Evolutionary conservation across 2,329 filamentous ascomycete genomes (phyloP), one percentile per base, ranked within the genome.

Genomic region (Talaromyces piceae): DNA sequence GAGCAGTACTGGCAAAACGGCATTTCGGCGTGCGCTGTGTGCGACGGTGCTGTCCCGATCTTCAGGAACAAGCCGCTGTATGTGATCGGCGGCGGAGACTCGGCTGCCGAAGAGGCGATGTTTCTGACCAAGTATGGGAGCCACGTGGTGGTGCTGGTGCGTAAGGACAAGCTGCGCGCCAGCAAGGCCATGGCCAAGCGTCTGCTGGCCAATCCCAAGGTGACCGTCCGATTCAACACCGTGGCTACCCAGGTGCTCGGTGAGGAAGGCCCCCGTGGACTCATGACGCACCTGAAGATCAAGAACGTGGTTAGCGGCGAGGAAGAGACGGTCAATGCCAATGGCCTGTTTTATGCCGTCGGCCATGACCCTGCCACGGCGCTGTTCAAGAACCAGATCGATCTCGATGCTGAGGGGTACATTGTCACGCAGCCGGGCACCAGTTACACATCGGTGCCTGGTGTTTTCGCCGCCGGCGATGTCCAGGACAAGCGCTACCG

Each of bases 401-500:
- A 93, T 56, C 87, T 86, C 63, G 94, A 98, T 65, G 80, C 81
- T 57, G 91, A 98, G 57, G 90, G 89, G 20, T 98, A 98, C 73
- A 82, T 98, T 54, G 70, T 90, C 61, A 98, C 93, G 51, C 82
- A 86, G 70, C 87, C 93, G 3, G 94, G 93, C 51, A 91, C 89
- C 43, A 89, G 89, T 53, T 78, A 86, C 65, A 98, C 93, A 45
- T 95, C 83, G 71, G 72, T 96, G 5, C 82, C 89, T 66, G 93
- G 93, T 68, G 89, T 98, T 18, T 98, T 96, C 67, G 93, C 93
- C 31, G 93, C 91, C 8, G 93, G 93, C 57, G 93, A 98, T 67
- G 94, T 98, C 8, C 93, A 98, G 77, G 94, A 98, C 70, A 98
- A 97, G 84, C 83, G 86, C 67, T 98, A 98, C 72, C 83, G 93